phyloP scores from a whole-genome alignment of 805 yeast genomes.

The Candida loeiensis region DNA sequence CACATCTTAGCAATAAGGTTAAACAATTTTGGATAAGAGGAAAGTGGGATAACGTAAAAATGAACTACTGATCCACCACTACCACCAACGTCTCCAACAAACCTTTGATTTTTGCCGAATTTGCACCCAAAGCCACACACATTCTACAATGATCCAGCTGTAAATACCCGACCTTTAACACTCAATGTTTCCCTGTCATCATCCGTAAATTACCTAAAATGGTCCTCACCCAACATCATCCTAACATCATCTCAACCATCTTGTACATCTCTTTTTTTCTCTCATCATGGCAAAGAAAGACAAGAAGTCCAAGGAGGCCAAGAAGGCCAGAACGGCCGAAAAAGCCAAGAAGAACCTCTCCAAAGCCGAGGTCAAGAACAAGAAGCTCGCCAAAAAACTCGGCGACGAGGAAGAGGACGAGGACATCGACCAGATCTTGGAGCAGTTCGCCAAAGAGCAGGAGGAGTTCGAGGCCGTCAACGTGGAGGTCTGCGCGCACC shows the following conservation, averaged over 20 bases:
- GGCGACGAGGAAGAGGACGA: slow-evolving; percentile 84
- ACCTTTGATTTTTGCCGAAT: too few species aligned
- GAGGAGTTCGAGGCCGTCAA: slow-evolving; percentile 69
- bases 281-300: slow-evolving; percentile 75
- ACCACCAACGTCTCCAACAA: too few species aligned
- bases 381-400: slow-evolving; percentile 68
- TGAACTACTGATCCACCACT: too few species aligned
- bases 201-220: too few species aligned
- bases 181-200: too few species aligned
- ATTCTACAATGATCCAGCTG: too few species aligned
- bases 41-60: too few species aligned
- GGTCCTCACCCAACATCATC: too few species aligned
- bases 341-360: slow-evolving; percentile 72
- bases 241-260: background rate
- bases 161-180: too few species aligned
- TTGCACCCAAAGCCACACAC: too few species aligned
- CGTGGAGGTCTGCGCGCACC: slow-evolving; percentile 55
- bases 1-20: too few species aligned
- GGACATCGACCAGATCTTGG: slow-evolving; percentile 80
- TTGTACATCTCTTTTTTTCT: background rate
- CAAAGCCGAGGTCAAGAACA: slow-evolving; percentile 71
- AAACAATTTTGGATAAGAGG: too few species aligned
- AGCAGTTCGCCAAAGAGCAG: slow-evolving; percentile 76
- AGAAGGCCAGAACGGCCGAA: slow-evolving; percentile 82
- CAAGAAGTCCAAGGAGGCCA: slow-evolving; percentile 85